phyloP scores from a whole-genome alignment of 306 rosid genomes.

The Datisca glomerata region DNA sequence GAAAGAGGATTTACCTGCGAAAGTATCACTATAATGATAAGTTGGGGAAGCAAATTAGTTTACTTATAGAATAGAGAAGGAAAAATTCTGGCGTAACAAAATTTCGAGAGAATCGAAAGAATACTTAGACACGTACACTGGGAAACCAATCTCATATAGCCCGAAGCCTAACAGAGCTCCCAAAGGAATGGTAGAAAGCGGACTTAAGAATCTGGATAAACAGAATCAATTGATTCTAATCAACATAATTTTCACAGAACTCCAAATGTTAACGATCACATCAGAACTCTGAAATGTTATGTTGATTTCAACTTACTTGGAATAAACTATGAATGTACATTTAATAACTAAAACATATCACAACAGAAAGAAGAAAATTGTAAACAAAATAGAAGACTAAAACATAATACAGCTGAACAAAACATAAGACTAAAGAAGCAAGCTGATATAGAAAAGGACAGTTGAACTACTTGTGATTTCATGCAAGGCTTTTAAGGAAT shows the following conservation, averaged over 20 bases:
- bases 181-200: constrained; percentile 79
- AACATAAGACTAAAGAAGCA: too few relatives aligned
- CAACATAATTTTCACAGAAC: constrained; percentile 2
- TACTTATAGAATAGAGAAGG: too few relatives aligned
- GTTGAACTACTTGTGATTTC: too few relatives aligned
- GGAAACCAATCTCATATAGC: constrained; percentile 71
- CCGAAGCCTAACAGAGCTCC: constrained; percentile 86
- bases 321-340: too few relatives aligned
- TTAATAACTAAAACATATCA: too few relatives aligned
- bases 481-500: too few relatives aligned
- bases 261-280: background rate
- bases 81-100: too few relatives aligned
- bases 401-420: too few relatives aligned
- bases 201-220: constrained; percentile 66
- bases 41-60: constrained; percentile 75
- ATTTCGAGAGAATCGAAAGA: constrained; percentile 1
- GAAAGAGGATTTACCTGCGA: constrained; percentile 50
- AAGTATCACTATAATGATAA: constrained; percentile 48
- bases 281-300: background rate
- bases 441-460: too few relatives aligned
- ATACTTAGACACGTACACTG: constrained; percentile 39
- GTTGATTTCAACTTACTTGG: background rate
- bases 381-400: too few relatives aligned
- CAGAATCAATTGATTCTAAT: constrained; percentile 7
- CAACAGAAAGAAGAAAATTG: too few relatives aligned